These are phyloP conservation scores for Colletotrichum sp. DNA, from an alignment of 2,329 filamentous ascomycete genomes.

Conservation along the genomic window DNA sequence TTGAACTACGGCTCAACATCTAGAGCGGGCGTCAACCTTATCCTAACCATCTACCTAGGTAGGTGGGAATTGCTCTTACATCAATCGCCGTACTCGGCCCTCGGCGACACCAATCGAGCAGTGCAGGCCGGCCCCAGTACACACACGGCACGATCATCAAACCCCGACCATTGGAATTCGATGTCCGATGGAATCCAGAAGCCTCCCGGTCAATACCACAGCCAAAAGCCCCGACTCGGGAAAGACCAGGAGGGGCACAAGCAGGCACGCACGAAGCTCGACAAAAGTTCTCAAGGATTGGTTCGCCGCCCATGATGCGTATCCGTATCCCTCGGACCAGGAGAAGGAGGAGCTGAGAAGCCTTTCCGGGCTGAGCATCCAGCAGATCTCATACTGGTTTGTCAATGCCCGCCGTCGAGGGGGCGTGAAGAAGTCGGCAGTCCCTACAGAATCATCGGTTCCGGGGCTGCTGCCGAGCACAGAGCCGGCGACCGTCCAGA, in stretches of 20 bases:
- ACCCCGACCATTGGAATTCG: too few species aligned
- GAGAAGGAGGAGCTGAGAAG: not conserved
- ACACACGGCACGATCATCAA: too few species aligned
- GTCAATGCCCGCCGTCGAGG: not conserved
- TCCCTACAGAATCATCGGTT: not conserved
- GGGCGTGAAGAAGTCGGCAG: not conserved
- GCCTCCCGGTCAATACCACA: too few species aligned
- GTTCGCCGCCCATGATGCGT: not conserved
- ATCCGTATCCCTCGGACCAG: not conserved
- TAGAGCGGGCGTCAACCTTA: too few species aligned
- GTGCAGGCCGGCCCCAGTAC: too few species aligned
- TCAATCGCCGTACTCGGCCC: too few species aligned
- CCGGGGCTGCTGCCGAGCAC: not conserved
- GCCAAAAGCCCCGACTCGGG: too few species aligned
- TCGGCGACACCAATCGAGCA: too few species aligned
- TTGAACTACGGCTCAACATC: too few species aligned
- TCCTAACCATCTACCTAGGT: too few species aligned
- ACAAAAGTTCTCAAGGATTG: accelerated
- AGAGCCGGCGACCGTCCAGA: not conserved
- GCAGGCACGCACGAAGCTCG: not conserved
- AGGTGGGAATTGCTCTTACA: too few species aligned
- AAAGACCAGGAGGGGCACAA: too few species aligned
- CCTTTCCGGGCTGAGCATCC: not conserved
- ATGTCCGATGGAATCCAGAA: not conserved
- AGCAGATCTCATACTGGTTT: not conserved